These are phyloP conservation scores for Jackrogersella minutella DNA, from an alignment of 495 filamentous ascomycete genomes.

Conservation along the genomic window DNA sequence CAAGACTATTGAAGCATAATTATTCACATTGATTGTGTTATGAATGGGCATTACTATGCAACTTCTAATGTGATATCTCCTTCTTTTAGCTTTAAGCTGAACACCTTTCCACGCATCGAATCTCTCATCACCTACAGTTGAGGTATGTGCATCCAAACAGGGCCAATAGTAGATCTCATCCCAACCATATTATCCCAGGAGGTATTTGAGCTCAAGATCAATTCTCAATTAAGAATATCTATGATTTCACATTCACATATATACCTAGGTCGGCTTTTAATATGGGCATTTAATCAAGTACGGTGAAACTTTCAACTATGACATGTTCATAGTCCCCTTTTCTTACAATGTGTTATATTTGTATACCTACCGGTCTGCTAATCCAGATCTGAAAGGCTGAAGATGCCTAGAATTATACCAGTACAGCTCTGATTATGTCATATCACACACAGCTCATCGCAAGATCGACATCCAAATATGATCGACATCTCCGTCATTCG, in stretches of 20 bases:
- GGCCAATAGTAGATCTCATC: constrained; percentile 1
- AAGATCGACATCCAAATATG: background rate
- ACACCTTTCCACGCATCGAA: constrained; percentile 5
- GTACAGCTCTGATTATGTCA: background rate
- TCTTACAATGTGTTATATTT: too few relatives aligned
- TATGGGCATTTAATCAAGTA: too few relatives aligned
- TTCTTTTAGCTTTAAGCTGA: constrained; percentile 6
- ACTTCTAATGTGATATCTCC: background rate
- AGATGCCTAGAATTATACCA: background rate
- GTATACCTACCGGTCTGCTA: too few relatives aligned
- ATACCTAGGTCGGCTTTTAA: too few relatives aligned
- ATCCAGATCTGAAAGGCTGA: constrained; percentile 1
- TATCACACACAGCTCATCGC: background rate
- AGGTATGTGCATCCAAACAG: constrained; percentile 1
- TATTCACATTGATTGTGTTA: too few relatives aligned
- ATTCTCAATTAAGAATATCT: too few relatives aligned
- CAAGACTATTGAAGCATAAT: constrained; percentile 18
- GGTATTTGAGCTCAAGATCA: constrained; percentile 13
- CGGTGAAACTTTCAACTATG: too few relatives aligned
- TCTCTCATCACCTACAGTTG: background rate
- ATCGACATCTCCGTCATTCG: background rate
- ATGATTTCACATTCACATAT: too few relatives aligned
- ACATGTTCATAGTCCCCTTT: too few relatives aligned
- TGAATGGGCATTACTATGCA: too few relatives aligned
- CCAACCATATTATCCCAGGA: constrained; percentile 8